These are phyloP conservation scores for Sugiyamaella xylanicola DNA, from an alignment of 1,139 yeast genomes.

Conservation along the genomic window DNA sequence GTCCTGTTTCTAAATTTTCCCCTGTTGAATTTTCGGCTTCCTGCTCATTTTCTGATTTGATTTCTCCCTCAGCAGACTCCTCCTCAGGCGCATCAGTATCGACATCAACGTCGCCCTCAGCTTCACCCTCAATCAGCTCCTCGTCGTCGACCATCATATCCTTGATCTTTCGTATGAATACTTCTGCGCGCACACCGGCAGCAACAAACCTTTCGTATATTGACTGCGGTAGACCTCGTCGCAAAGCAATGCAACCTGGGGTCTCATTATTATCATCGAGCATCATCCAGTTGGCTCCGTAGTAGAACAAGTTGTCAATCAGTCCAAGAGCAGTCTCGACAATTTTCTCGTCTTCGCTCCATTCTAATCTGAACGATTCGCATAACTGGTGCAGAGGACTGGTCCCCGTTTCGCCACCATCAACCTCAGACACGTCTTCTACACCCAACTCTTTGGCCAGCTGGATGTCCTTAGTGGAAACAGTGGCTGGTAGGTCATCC, in stretches of 20 bases:
- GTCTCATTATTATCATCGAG: constrained; percentile 67
- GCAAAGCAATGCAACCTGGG: constrained; percentile 64
- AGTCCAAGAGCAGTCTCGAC: constrained; percentile 51
- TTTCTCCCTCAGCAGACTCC: constrained; percentile 26
- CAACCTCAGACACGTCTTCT: constrained; percentile 36
- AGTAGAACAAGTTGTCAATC: constrained; percentile 69
- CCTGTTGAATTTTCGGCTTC: constrained; percentile 29
- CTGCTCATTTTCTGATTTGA: constrained; percentile 23
- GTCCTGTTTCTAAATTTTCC: too few species aligned
- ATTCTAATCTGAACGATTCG: constrained; percentile 35
- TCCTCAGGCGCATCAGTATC: constrained; percentile 27
- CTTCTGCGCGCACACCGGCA: constrained; percentile 91
- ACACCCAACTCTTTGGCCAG: constrained; percentile 20
- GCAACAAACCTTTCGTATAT: constrained; percentile 61
- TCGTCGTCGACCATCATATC: constrained; percentile 53
- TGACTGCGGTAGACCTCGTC: constrained; percentile 34
- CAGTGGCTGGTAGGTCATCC: constrained; percentile 77
- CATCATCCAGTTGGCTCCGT: constrained; percentile 87
- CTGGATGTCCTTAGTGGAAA: constrained; percentile 70
- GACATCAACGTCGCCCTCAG: constrained; percentile 30
- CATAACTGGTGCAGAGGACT: constrained; percentile 75
- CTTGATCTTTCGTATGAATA: constrained; percentile 69
- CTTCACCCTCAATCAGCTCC: constrained; percentile 37
- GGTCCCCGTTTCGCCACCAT: constrained; percentile 52
- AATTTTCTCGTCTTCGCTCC: constrained; percentile 46